Evolutionary conservation across 2,329 filamentous ascomycete genomes (phyloP), one percentile per base, ranked within the genome.

Genomic region (Fusarium domesticum): DNA sequence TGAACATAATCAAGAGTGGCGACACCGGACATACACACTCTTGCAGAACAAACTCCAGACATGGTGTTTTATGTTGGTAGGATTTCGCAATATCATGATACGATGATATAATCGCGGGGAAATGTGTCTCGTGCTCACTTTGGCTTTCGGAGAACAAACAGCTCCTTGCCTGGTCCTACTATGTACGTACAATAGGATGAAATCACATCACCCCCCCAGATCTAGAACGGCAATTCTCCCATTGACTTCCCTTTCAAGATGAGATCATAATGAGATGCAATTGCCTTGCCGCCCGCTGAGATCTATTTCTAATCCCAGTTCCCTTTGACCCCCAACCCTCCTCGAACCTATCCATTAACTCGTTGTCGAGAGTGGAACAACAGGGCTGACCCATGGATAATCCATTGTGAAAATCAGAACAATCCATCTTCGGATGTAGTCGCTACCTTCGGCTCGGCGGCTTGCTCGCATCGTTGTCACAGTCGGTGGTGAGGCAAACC

Each of bases 371-470:
- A n/a, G n/a, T n/a, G n/a, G n/a, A n/a, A n/a, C n/a, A n/a, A n/a
- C n/a, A n/a, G n/a, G n/a, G n/a, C n/a, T n/a, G n/a, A n/a, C n/a
- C n/a, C n/a, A n/a, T n/a, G n/a, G n/a, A n/a, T n/a, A n/a, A n/a
- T n/a, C n/a, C n/a, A n/a, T n/a, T 15, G 31, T 18, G 16, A 18
- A 15, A 15, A 33, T 16, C 31, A 42, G 16, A 17, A 37, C 15
- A 31, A 28, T 18, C n/a, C 34, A 32, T 12, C 18, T 31, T 39
- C 32, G 19, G 45, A 52, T 28, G 45, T 51, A 54, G 34, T 48
- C 39, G 46, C 43, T 53, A 58, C 54, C 47, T 56, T 43, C 57
- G 57, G 56, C 56, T 60, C 56, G 57, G 57, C 57, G 56, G 57
- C 49, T 56, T 40, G 36, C 40, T 49, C 45, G 35, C 51, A 34